Percentiles rank a stretch among this genome's conserved stretches.
These are phyloP conservation scores for Cordyceps militaris DNA, from an alignment of 2,329 filamentous ascomycete genomes.

Conservation along the genomic window DNA sequence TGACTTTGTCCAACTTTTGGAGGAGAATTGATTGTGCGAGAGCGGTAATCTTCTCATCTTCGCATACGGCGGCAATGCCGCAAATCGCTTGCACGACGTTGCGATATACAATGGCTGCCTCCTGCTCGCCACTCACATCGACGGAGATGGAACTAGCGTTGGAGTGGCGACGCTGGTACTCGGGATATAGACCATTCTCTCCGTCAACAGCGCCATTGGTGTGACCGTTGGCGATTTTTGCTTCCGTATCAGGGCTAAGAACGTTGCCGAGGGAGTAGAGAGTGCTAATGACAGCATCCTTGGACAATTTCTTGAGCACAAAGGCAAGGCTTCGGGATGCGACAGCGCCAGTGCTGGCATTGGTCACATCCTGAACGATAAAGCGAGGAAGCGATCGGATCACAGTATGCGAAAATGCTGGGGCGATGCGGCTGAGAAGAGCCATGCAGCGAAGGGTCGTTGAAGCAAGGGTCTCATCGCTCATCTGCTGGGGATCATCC, in stretches of 20 bases:
- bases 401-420: slow-evolving; percentile 64
- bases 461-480: slow-evolving; percentile 67
- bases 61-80: slow-evolving; percentile 72
- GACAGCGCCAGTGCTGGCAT: slow-evolving; percentile 60
- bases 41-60: slow-evolving; percentile 87
- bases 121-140: slow-evolving; percentile 66
- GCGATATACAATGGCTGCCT: slow-evolving; percentile 67
- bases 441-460: slow-evolving; percentile 77
- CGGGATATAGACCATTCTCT: slow-evolving; percentile 31
- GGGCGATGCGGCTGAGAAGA: slow-evolving; percentile 68
- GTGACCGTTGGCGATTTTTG: slow-evolving; percentile 45
- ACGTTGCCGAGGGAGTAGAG: slow-evolving; percentile 96
- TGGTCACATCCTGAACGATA: slow-evolving; percentile 75
- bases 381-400: slow-evolving; percentile 77
- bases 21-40: slow-evolving; percentile 90
- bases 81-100: slow-evolving; percentile 96
- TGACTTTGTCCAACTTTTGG: slow-evolving; percentile 90
- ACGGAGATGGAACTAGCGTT: slow-evolving; percentile 76
- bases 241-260: slow-evolving; percentile 64
- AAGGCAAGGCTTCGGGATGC: slow-evolving; percentile 82
- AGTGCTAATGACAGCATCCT: slow-evolving; percentile 90
- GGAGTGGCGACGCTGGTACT: slow-evolving; percentile 50
- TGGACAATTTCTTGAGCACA: slow-evolving; percentile 73
- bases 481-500: slow-evolving; percentile 73
- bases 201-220: slow-evolving; percentile 36